A percentile compares a stretch with the other conserved stretches of the same genome.
phyloP scores from a whole-genome alignment of 2,329 filamentous ascomycete species.

The Colletotrichum echinochloae region DNA sequence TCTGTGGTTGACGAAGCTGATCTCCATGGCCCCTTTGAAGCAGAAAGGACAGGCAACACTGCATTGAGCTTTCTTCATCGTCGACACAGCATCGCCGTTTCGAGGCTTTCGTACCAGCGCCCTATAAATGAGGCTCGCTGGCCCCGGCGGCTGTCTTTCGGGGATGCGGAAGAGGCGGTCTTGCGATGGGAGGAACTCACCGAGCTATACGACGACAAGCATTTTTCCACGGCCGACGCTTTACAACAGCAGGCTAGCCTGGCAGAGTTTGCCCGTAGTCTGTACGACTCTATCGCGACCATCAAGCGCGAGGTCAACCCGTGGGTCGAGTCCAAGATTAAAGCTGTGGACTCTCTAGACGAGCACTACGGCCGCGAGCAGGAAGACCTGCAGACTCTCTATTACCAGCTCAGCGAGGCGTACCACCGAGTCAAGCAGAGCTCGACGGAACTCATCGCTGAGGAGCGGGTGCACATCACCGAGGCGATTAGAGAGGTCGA shows the following conservation, averaged over 20 bases:
- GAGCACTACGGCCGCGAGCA: conserved; percentile 71
- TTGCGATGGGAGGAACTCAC: conserved; percentile 72
- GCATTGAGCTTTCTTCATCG: conserved; percentile 67
- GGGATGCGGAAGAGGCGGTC: conserved; percentile 79
- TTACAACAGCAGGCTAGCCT: conserved; percentile 45
- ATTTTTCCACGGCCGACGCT: conserved; percentile 42
- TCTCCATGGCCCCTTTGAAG: conserved; percentile 64
- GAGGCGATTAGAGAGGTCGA: conserved; percentile 85
- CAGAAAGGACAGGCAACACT: conserved; percentile 58
- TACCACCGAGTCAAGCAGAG: conserved; percentile 76
- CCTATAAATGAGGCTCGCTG: conserved; percentile 69
- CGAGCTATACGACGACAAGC: conserved; percentile 51
- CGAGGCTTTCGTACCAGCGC: conserved; percentile 47
- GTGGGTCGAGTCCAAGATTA: conserved; percentile 72
- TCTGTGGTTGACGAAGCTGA: conserved; percentile 71
- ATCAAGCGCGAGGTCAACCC: conserved; percentile 66
- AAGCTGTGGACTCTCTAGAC: conserved; percentile 69
- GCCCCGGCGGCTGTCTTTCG: conserved; percentile 81
- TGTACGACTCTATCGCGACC: conserved; percentile 64
- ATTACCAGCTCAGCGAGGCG: conserved; percentile 76
- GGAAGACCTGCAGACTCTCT: conserved; percentile 74
- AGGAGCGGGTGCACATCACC: conserved; percentile 75
- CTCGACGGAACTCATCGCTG: conserved; percentile 75
- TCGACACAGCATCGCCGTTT: conserved; percentile 67
- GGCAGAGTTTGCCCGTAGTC: conserved; percentile 66